Base-by-base conservation (phyloP, 441 rosid genomes). In the Corymbia citriodora region DNA sequence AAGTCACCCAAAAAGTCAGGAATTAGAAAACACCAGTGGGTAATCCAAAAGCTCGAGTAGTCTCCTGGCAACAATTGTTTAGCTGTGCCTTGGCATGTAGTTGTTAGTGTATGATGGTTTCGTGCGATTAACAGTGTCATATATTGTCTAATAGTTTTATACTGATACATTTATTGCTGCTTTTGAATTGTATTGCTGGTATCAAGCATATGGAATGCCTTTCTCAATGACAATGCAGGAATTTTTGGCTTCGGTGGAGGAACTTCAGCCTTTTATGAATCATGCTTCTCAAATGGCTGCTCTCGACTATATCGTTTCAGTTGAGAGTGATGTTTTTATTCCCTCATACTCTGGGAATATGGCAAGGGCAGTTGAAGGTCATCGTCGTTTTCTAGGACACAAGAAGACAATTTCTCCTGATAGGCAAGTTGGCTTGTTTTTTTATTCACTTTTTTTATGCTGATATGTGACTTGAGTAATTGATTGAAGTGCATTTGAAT, bases 301-400 rank as follows among this genome's bases (percentile, higher is more conserved):
- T 19, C 98, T 98, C 89, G 99, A 98, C 94, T 98, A 98, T 94
- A 97, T 97, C 92, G 99, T 98, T 72, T 96, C 99, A 0, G 92
- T 97, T 49, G 99, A 96, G 93, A 98, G 99, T 92, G 99, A 97
- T 93, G 99, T 97, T 52, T 98, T 98, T 92, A 94, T 98, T 91
- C 98, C 99, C 1, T 93, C 99, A 4, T 96, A 96, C 93, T 95
- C 98, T 29, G 99, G 99, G 53, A 97, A 98, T 94, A 97, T 98
- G 99, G 99, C 99, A 3, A 96, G 97, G 92, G 99, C 99, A 88
- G 99, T 97, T 90, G 99, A 97, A 97, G 99, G 99, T 91, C 99
- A 97, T 90, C 99, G 99, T 19, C 98, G 99, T 88, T 98, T 93
- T 94, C 95, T 97, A 55, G 99, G 99, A 87, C 99, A 98, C 90